Base-by-base conservation (phyloP, 352 stramenopile species). In the Globisporangium viniferum region DNA sequence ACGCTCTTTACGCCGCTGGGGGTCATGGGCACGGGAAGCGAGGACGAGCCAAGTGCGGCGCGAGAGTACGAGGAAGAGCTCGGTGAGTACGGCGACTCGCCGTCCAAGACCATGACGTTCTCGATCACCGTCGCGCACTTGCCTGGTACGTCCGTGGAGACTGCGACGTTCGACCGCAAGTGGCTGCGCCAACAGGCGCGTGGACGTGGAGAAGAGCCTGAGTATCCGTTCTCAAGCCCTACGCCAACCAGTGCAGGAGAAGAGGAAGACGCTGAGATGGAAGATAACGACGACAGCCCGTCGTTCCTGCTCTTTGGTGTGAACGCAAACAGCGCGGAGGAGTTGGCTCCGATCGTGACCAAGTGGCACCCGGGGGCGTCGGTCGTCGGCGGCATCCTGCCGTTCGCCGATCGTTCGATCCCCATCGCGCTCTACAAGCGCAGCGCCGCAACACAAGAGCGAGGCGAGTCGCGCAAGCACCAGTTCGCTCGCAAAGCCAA, bases 241-340 rank as follows among this genome's bases (percentile, higher is more conserved):
- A 24, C 9, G 44, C 44, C 53, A 59, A 4, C 27, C 14, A 61
- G 5, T 14, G 24, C 33, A 31, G 29, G 18, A 46, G 4, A 51
- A 9, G 12, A n/a, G 8, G 49, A 29, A 0, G n/a, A 62, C 10
- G 18, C 8, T n/a, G 48, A n/a, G 2, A 51, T 51, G 44, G 44
- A 44, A 18, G 27, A 10, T 14, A 55, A 27, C 2, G 44, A 56
- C 5, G 59, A 49, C 27, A 41, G 49, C 2, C 74, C 80, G n/a
- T 88, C 77, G 27, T 79, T 89, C 44, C 39, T 91, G 46, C n/a
- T 90, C 18, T 88, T 85, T 59, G 80, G 81, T 55, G 78, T 78
- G 24, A 90, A 90, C 63, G 63, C 72, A 15, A 78, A 79, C 60
- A 81, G 82, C 22, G 75, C 81, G 8, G 68, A 71, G 36, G 72